Evolutionary conservation across 208 protist genomes (phyloP).

Genomic region (Leishmania lainsoni): DNA sequence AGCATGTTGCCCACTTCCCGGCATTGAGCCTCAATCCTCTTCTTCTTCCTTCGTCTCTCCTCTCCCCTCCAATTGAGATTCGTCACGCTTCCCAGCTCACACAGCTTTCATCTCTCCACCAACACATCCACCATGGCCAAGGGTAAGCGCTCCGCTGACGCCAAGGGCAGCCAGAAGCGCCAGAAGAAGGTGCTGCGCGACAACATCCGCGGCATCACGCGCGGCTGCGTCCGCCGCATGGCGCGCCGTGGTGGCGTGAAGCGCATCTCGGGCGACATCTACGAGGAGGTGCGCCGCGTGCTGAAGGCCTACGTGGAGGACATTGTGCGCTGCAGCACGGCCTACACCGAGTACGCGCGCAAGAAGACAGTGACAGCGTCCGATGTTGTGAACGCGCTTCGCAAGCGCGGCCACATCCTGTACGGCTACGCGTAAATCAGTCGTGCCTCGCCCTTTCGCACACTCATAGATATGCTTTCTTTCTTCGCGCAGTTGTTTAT

Average conservation of each 20-base stretch:
- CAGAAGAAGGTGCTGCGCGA: conserved; percentile 89
- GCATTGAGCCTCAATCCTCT: no score
- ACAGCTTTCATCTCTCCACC: no score
- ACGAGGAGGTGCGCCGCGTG: conserved; percentile 76
- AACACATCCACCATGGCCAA: conserved; percentile 55
- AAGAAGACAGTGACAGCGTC: conserved; percentile 85
- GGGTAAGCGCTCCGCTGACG: conserved; percentile 73
- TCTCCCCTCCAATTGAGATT: no score
- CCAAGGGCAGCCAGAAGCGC: conserved; percentile 79
- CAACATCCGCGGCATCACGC: conserved; percentile 86
- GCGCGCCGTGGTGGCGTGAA: conserved; percentile 93
- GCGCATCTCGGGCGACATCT: conserved; percentile 79
- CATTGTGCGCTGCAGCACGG: conserved; percentile 80
- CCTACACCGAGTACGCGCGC: conserved; percentile 86
- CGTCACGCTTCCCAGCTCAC: no score
- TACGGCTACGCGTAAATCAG: conserved; percentile 81
- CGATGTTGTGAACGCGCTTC: conserved; percentile 90
- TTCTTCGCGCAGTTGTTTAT: no score
- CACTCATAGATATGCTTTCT: no score
- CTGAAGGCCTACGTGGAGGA: conserved; percentile 85
- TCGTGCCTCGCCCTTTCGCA: no score
- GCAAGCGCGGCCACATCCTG: conserved; percentile 86
- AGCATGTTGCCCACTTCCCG: no score
- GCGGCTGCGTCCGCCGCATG: conserved; percentile 88
- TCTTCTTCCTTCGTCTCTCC: no score